phyloP scores from a whole-genome alignment of 2,329 filamentous ascomycete genomes.

The Trichoderma brevicompactum region DNA sequence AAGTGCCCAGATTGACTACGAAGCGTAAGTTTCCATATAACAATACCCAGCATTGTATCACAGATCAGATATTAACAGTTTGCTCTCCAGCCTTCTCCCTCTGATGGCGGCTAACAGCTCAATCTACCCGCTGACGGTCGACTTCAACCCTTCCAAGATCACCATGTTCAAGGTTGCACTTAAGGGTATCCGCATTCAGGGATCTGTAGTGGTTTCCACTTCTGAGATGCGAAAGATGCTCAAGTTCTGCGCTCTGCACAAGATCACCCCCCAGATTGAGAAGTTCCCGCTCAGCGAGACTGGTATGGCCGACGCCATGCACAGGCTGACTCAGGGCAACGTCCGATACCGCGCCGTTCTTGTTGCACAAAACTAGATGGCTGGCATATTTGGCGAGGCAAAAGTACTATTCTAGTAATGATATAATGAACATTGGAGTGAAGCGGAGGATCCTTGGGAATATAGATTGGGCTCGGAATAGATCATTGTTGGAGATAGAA shows the following conservation, averaged over 20 bases:
- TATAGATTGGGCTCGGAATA: slow-evolving; percentile 7
- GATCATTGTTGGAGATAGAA: neutral
- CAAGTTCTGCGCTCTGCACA: slow-evolving; percentile 58
- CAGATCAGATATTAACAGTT: neutral
- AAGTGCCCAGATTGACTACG: slow-evolving; percentile 30
- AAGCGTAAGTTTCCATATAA: slow-evolving; percentile 5
- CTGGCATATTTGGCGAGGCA: neutral
- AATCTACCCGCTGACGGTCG: slow-evolving; percentile 50
- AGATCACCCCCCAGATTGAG: slow-evolving; percentile 61
- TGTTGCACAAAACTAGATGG: slow-evolving; percentile 20
- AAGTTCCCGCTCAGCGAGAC: slow-evolving; percentile 58
- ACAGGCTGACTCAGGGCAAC: neutral
- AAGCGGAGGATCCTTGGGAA: neutral
- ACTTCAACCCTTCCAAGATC: slow-evolving; percentile 57
- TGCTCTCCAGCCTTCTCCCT: neutral
- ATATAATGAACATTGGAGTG: slow-evolving; percentile 1
- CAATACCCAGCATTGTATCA: neutral
- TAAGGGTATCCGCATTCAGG: slow-evolving; percentile 34
- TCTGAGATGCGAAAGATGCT: slow-evolving; percentile 64
- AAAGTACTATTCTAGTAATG: neutral
- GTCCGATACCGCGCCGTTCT: slow-evolving; percentile 25
- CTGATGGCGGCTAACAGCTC: slow-evolving; percentile 29
- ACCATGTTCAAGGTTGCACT: slow-evolving; percentile 33
- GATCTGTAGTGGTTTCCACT: slow-evolving; percentile 53
- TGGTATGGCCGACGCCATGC: slow-evolving; percentile 48